These are phyloP conservation scores for Capsicum chinense DNA, from an alignment of 257 asterid species.

Conservation along the genomic window DNA sequence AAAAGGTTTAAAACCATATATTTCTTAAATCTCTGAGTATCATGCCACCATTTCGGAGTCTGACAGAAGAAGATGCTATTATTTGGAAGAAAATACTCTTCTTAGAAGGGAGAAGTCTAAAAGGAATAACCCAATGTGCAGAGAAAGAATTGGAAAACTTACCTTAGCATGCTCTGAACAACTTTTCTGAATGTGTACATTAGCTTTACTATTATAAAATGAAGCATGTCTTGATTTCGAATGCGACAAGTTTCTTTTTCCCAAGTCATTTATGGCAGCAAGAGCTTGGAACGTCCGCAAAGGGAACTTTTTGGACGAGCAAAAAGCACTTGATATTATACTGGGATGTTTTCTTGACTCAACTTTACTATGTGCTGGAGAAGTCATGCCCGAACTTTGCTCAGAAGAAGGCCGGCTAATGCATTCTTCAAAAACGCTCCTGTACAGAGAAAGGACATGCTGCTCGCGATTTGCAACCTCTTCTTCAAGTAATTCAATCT, in stretches of 20 bases:
- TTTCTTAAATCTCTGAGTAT: neutral
- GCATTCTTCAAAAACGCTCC: slow-evolving; percentile 61
- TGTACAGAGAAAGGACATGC: slow-evolving; percentile 59
- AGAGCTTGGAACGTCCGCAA: slow-evolving; percentile 56
- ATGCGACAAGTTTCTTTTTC: slow-evolving; percentile 48
- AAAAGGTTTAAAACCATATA: neutral
- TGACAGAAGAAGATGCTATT: neutral
- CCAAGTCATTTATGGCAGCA: slow-evolving; percentile 50
- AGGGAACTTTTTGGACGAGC: slow-evolving; percentile 64
- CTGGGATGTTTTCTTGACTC: slow-evolving; percentile 69
- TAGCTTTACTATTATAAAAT: slow-evolving; percentile 46
- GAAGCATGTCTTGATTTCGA: slow-evolving; percentile 55
- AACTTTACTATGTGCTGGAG: slow-evolving; percentile 59
- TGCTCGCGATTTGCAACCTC: slow-evolving; percentile 67
- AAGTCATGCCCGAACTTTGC: slow-evolving; percentile 55
- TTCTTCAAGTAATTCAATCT: slow-evolving; percentile 65
- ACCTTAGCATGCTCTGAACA: slow-evolving; percentile 46
- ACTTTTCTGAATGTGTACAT: slow-evolving; percentile 44
- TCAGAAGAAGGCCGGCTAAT: slow-evolving; percentile 57
- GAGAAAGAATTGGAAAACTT: slow-evolving; percentile 17
- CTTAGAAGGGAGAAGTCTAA: neutral
- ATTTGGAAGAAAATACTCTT: neutral
- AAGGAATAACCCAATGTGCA: neutral
- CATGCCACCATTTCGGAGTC: neutral
- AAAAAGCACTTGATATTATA: slow-evolving; percentile 62